Percentiles rank a stretch among this genome's conserved stretches.
These are phyloP conservation scores for Basipetospora chlamydospora DNA, from an alignment of 2,329 filamentous ascomycete genomes.

Conservation along the genomic window DNA sequence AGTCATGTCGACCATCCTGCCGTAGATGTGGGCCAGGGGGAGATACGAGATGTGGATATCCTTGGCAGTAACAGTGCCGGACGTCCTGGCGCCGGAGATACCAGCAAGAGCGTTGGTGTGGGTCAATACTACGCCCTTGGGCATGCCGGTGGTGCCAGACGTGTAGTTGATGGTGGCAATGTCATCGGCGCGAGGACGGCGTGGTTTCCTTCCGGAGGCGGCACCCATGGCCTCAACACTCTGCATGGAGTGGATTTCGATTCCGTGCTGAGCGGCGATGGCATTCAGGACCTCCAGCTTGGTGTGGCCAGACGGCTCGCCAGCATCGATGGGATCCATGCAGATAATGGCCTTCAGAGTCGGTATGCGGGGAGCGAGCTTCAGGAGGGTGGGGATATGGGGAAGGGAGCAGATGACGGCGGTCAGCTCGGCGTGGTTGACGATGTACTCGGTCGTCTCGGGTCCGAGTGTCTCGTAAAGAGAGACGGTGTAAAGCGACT, in stretches of 20 bases:
- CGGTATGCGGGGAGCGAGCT: slow-evolving; percentile 62
- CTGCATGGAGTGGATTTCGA: slow-evolving; percentile 64
- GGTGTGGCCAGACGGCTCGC: slow-evolving; percentile 61
- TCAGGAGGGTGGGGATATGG: slow-evolving; percentile 69
- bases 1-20: slow-evolving; percentile 67
- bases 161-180: slow-evolving; percentile 85
- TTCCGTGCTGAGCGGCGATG: slow-evolving; percentile 58
- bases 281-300: slow-evolving; percentile 67
- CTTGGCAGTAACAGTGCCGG: slow-evolving; percentile 30
- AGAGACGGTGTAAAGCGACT: slow-evolving; percentile 78
- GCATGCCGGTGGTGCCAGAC: slow-evolving; percentile 68
- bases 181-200: slow-evolving; percentile 59
- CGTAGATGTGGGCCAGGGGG: slow-evolving; percentile 87
- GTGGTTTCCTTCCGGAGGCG: slow-evolving; percentile 52
- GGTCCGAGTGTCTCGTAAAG: slow-evolving; percentile 93
- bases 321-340: slow-evolving; percentile 67
- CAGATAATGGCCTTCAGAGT: slow-evolving; percentile 77
- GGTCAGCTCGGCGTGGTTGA: slow-evolving; percentile 70
- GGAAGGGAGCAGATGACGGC: slow-evolving; percentile 67
- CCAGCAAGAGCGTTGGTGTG: slow-evolving; percentile 71
- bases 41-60: slow-evolving; percentile 75
- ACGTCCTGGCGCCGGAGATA: slow-evolving; percentile 43
- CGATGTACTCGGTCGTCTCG: slow-evolving; percentile 85
- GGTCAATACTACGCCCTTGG: slow-evolving; percentile 72
- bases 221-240: slow-evolving; percentile 73